Evolutionary conservation across 495 filamentous ascomycete genomes (phyloP).

Genomic region (Neurospora sublineolata): DNA sequence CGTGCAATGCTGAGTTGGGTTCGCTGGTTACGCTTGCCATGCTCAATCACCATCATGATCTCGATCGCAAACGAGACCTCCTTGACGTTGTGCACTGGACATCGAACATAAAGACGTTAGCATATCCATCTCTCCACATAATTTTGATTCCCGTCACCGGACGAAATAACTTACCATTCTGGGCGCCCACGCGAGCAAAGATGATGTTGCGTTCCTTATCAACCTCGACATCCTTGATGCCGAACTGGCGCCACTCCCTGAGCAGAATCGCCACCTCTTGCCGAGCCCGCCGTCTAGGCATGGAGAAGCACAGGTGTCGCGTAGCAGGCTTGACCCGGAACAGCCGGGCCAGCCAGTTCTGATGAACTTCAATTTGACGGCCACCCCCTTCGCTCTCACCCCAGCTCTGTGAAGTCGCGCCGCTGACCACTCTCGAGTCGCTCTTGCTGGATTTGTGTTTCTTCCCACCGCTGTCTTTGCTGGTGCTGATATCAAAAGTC

Average conservation of each 20-base stretch:
- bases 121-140: not conserved
- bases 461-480: slow-evolving; percentile 5
- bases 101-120: slow-evolving; percentile 11
- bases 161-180: slow-evolving; percentile 54
- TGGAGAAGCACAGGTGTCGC: slow-evolving; percentile 59
- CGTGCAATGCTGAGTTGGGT: slow-evolving; percentile 61
- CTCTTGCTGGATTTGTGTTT: slow-evolving; percentile 3
- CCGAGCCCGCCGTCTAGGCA: slow-evolving; percentile 54
- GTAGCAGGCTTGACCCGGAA: slow-evolving; percentile 80
- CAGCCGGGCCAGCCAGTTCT: slow-evolving; percentile 78
- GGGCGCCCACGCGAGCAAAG: slow-evolving; percentile 58
- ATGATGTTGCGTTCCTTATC: slow-evolving; percentile 64
- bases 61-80: slow-evolving; percentile 71
- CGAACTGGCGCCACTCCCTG: slow-evolving; percentile 66
- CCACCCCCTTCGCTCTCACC: slow-evolving; percentile 10
- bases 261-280: slow-evolving; percentile 65
- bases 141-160: slow-evolving; percentile 1
- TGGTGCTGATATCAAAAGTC: not conserved
- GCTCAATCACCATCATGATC: slow-evolving; percentile 74
- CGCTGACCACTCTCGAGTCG: not conserved
- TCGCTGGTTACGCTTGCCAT: slow-evolving; percentile 42
- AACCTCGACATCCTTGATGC: slow-evolving; percentile 62
- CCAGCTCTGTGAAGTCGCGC: slow-evolving; percentile 7
- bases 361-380: slow-evolving; percentile 46
- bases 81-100: slow-evolving; percentile 57